Evolutionary conservation across 768 basidiomycete genomes (phyloP).

Genomic region (Polyporus arcularius): DNA sequence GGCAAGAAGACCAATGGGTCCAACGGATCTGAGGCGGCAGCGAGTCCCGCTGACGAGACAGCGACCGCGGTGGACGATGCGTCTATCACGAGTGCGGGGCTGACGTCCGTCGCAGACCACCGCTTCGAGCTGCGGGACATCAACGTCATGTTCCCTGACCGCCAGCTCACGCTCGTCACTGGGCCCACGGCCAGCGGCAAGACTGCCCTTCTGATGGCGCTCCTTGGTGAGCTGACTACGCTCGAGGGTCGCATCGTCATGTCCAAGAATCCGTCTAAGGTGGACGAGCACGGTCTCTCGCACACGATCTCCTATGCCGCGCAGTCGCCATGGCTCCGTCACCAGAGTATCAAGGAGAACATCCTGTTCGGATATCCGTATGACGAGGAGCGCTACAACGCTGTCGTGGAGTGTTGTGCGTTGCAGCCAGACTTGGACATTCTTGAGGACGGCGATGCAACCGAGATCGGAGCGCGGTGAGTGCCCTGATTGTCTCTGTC

Average conservation of each 20-base stretch:
- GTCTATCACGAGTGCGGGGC: slow-evolving; percentile 15
- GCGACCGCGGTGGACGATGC: slow-evolving; percentile 25
- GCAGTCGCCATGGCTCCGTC: slow-evolving; percentile 49
- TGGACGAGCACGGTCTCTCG: slow-evolving; percentile 63
- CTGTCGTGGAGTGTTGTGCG: slow-evolving; percentile 84
- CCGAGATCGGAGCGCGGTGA: slow-evolving; percentile 77
- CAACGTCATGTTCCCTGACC: slow-evolving; percentile 69
- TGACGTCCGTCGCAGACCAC: slow-evolving; percentile 36
- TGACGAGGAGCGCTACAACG: slow-evolving; percentile 72
- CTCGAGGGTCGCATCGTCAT: slow-evolving; percentile 59
- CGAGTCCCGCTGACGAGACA: slow-evolving; percentile 18
- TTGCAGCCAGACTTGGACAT: slow-evolving; percentile 78
- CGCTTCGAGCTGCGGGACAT: slow-evolving; percentile 72
- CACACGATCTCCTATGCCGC: slow-evolving; percentile 50
- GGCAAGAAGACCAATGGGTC: slow-evolving; percentile 5
- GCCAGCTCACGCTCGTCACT: slow-evolving; percentile 68
- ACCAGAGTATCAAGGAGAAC: slow-evolving; percentile 57
- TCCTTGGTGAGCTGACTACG: slow-evolving; percentile 72
- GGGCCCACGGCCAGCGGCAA: slow-evolving; percentile 85
- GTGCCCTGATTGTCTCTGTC: slow-evolving; percentile 18
- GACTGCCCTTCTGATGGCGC: slow-evolving; percentile 74
- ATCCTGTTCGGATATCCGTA: slow-evolving; percentile 57
- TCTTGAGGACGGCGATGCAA: slow-evolving; percentile 83
- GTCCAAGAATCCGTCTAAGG: slow-evolving; percentile 59
- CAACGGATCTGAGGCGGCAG: not conserved